Evolutionary conservation across 2,329 filamentous ascomycete genomes (phyloP).

Genomic region (Chrysosporium keratinophilum): DNA sequence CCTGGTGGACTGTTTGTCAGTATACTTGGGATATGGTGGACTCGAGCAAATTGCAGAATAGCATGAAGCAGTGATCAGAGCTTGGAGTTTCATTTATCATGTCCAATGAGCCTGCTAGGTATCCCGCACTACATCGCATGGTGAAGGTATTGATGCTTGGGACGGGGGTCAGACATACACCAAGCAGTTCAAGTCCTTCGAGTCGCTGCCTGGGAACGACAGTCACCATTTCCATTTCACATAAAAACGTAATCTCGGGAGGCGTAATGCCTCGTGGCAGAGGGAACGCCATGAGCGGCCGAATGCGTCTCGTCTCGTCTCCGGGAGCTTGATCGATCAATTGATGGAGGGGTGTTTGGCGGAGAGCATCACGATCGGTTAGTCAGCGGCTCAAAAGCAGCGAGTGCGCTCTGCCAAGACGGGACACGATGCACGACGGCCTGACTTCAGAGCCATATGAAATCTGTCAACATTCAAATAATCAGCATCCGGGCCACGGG

Average conservation of each 20-base stretch:
- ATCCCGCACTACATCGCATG: neutral
- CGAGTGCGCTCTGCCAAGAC: too few species aligned
- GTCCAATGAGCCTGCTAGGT: too few species aligned
- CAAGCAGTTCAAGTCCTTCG: slow-evolving; percentile 72
- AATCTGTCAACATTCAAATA: too few species aligned
- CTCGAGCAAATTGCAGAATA: neutral
- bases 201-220: slow-evolving; percentile 84
- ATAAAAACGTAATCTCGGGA: slow-evolving; percentile 82
- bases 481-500: too few species aligned
- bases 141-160: neutral
- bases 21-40: neutral
- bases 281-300: slow-evolving; percentile 47
- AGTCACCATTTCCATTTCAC: slow-evolving; percentile 94
- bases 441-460: too few species aligned
- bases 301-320: neutral
- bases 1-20: slow-evolving; percentile 44
- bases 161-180: slow-evolving; percentile 49
- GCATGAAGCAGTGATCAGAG: neutral
- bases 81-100: neutral
- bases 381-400: too few species aligned
- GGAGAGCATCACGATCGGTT: too few species aligned
- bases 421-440: too few species aligned
- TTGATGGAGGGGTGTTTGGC: neutral
- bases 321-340: neutral
- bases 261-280: slow-evolving; percentile 62